Evolutionary conservation across 2,329 filamentous ascomycete species (phyloP).

Genomic region (Phialemoniopsis sp.): DNA sequence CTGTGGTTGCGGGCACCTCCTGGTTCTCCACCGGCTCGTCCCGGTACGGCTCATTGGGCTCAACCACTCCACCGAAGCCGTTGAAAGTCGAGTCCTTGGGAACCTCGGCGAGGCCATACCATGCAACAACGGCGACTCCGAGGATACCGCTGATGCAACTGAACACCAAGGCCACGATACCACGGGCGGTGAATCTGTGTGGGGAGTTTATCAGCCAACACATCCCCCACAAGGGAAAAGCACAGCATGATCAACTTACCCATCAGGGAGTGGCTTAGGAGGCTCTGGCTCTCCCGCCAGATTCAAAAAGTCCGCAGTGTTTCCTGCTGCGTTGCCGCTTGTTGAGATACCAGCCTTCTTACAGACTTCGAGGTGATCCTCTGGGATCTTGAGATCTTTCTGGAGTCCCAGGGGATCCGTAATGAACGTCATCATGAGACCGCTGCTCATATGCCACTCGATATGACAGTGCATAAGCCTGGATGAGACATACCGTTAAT

Average conservation of each 20-base stretch:
- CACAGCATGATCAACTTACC: no score
- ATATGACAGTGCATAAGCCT: conserved; percentile 80
- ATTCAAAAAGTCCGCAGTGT: conserved; percentile 15
- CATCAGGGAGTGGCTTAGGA: no score
- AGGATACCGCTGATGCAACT: conserved; percentile 65
- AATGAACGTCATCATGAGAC: conserved; percentile 61
- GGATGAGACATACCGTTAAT: neutral
- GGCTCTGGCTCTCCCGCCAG: conserved; percentile 14
- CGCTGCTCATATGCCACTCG: conserved; percentile 69
- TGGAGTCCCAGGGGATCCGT: conserved; percentile 63
- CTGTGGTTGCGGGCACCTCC: no score
- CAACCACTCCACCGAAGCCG: no score
- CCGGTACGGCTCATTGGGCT: no score
- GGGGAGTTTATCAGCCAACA: conserved; percentile 9
- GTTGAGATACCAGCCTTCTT: conserved; percentile 17
- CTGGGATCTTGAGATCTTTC: conserved; percentile 53
- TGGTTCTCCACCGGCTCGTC: no score
- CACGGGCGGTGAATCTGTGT: conserved; percentile 53
- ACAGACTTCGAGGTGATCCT: conserved; percentile 55
- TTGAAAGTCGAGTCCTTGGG: no score
- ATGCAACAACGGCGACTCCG: conserved; percentile 62
- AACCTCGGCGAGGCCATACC: conserved; percentile 53
- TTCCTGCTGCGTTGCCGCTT: conserved; percentile 21
- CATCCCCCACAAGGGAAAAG: neutral
- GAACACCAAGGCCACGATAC: conserved; percentile 72